phyloP scores from a whole-genome alignment of 306 rosid species.

The Benincasa hispida region DNA sequence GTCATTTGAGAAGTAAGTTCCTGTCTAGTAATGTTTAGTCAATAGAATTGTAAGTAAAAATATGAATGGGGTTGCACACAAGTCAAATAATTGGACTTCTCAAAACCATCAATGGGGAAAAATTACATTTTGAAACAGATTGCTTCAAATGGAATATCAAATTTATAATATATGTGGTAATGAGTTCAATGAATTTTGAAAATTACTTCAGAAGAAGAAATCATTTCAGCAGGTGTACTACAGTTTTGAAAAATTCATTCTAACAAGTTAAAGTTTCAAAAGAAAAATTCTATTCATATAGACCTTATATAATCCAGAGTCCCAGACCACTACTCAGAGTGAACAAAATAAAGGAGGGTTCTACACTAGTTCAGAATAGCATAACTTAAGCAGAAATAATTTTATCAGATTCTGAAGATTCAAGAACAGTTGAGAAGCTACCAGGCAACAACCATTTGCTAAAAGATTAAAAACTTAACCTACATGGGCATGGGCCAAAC shows the following conservation, averaged over 20 bases:
- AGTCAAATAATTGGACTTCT: not conserved
- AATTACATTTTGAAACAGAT: not conserved
- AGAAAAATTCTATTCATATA: not conserved
- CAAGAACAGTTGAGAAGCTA: not conserved
- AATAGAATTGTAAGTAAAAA: not conserved
- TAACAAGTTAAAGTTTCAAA: not conserved
- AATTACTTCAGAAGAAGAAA: not conserved
- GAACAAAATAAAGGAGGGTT: not conserved
- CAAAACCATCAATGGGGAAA: not conserved
- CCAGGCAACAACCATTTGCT: not conserved
- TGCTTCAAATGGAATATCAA: no score
- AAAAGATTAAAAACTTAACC: not conserved
- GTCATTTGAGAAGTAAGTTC: not conserved
- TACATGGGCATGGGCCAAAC: not conserved
- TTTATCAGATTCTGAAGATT: not conserved
- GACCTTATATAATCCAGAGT: not conserved
- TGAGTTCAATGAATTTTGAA: not conserved
- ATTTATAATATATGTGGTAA: not conserved
- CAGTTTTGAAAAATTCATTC: not conserved
- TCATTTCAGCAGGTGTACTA: not conserved
- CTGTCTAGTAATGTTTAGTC: not conserved
- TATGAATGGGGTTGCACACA: not conserved
- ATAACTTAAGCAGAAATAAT: not conserved
- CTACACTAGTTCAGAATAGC: not conserved
- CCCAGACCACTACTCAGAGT: not conserved